A percentile compares a stretch with the other conserved stretches of the same genome.
phyloP scores from a whole-genome alignment of 306 rosid species.

The Benincasa hispida region DNA sequence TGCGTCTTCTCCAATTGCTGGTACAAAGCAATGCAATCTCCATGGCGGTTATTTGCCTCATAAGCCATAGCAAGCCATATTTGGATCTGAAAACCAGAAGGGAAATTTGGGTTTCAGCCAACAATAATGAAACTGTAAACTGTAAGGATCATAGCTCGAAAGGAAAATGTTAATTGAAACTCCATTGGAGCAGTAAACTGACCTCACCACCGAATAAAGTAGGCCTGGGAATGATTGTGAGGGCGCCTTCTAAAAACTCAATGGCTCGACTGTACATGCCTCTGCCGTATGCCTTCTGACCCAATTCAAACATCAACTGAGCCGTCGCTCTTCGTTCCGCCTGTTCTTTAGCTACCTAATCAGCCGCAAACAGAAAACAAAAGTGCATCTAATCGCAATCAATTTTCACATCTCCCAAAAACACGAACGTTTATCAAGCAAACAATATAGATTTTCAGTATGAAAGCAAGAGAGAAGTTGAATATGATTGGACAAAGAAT shows the following conservation, averaged over 20 bases:
- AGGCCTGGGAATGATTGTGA: slow-evolving; percentile 70
- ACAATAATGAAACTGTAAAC: neutral
- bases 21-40: slow-evolving; percentile 81
- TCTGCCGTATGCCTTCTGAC: slow-evolving; percentile 83
- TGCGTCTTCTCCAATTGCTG: slow-evolving; percentile 60
- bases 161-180: neutral
- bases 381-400: neutral
- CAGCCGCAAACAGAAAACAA: slow-evolving; percentile 7
- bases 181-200: slow-evolving; percentile 21
- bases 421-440: neutral
- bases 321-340: slow-evolving; percentile 91
- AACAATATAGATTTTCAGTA: neutral
- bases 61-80: slow-evolving; percentile 99
- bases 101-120: neutral
- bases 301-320: slow-evolving; percentile 86
- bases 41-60: slow-evolving; percentile 79
- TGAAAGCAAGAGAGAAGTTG: neutral
- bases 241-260: slow-evolving; percentile 89
- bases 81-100: slow-evolving; percentile 51
- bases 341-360: slow-evolving; percentile 89
- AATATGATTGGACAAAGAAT: neutral
- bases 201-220: slow-evolving; percentile 97
- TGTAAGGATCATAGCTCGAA: neutral
- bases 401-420: neutral
- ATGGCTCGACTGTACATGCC: slow-evolving; percentile 89